Evolutionary conservation across 176 grass and related monocot genomes (phyloP).

Genomic region (Triticum urartu): DNA sequence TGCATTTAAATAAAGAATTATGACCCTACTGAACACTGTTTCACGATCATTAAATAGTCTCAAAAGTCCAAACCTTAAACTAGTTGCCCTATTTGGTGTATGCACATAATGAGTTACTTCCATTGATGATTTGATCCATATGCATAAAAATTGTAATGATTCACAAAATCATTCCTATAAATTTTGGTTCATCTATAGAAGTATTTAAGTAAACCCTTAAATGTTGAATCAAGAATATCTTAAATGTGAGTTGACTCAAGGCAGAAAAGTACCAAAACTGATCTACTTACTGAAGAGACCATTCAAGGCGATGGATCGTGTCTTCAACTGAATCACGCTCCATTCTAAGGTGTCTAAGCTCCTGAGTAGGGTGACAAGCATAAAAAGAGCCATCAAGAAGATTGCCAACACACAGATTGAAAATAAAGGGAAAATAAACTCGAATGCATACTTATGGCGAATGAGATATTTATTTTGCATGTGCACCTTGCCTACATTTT

Average conservation of each 20-base stretch:
- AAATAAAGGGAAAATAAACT: not conserved
- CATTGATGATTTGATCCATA: not conserved
- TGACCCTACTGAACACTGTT: not conserved
- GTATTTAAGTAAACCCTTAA: not conserved
- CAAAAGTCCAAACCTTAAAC: not conserved
- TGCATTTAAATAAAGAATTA: not conserved
- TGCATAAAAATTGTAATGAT: not conserved
- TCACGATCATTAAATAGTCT: not conserved
- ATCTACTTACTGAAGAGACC: constrained; percentile 83
- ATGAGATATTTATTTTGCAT: not conserved
- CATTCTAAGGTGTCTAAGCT: constrained; percentile 76
- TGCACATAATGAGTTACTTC: not conserved
- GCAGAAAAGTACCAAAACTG: not conserved
- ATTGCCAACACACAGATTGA: constrained; percentile 4
- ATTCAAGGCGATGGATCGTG: constrained; percentile 87
- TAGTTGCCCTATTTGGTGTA: not conserved
- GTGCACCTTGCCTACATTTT: not conserved
- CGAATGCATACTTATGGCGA: not conserved
- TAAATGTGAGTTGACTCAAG: not conserved
- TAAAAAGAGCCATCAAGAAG: constrained; percentile 6
- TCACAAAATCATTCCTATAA: not conserved
- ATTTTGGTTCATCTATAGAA: not conserved
- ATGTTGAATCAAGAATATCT: not conserved
- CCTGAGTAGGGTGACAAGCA: constrained; percentile 40
- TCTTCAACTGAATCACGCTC: constrained; percentile 89